Conservation (phyloP, 495 filamentous ascomycete genomes). For the Apodospora peruviana region DNA sequence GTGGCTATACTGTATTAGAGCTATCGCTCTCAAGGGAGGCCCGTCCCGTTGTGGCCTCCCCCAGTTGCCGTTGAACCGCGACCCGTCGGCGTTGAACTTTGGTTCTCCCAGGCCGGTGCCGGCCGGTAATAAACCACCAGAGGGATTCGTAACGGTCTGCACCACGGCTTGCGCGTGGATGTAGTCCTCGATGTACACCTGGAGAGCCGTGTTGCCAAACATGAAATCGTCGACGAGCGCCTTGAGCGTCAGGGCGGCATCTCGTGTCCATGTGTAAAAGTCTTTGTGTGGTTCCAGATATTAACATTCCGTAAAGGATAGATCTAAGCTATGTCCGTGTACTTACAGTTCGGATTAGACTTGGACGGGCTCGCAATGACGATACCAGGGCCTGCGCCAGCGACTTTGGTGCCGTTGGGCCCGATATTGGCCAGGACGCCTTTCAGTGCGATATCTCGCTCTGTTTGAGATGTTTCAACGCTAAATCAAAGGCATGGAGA, state of each 20-base stretch:
- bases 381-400: conserved; percentile 42
- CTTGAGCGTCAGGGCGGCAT: conserved; percentile 57
- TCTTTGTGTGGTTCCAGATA: conserved; percentile 20
- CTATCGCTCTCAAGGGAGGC: conserved; percentile 58
- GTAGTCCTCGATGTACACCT: conserved; percentile 49
- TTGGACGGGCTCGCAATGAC: conserved; percentile 58
- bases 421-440: conserved; percentile 56
- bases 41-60: conserved; percentile 62
- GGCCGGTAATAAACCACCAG: conserved; percentile 40
- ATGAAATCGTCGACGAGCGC: conserved; percentile 53
- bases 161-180: conserved; percentile 51
- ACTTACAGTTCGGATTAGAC: conserved; percentile 48
- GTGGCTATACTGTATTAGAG: conserved; percentile 38
- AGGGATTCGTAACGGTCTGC: conserved; percentile 54
- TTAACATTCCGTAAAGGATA: background rate
- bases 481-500: background rate
- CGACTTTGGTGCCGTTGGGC: conserved; percentile 38
- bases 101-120: conserved; percentile 48
- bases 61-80: conserved; percentile 20
- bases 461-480: background rate
- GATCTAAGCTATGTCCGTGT: background rate
- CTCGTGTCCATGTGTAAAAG: conserved; percentile 63
- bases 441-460: conserved; percentile 44
- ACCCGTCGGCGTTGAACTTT: conserved; percentile 37
- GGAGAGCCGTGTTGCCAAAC: conserved; percentile 41